Base-by-base conservation (phyloP, 306 rosid species). In the Gynostemma pentaphyllum region DNA sequence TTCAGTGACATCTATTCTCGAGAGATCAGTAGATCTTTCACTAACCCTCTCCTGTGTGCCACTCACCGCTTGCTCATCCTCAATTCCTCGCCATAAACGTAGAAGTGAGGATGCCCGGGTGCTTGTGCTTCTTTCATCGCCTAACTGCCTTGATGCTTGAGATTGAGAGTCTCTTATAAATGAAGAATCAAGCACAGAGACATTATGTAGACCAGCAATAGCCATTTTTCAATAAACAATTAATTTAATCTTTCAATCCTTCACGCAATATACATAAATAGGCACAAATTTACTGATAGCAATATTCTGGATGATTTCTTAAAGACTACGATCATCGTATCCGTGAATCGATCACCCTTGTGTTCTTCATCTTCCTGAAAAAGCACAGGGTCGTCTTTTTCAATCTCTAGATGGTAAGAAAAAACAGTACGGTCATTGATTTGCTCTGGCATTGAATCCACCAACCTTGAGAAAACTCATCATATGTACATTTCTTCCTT, bases 61-160 rank as follows among this genome's bases (percentile, higher is more conserved):
- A 74, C 87, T 81, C 81, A 66, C 77, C 73, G 51, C 81, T 39
- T 84, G 87, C 70, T 82, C 96, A 68, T 86, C 99, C 76, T 92
- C 99, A 59, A 84, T 75, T 81, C 79, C 90, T 69, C 94, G 78
- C 99, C 99, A 81, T 85, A 80, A 78, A 48, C 72, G 89, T 59
- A 84, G 74, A 66, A 92, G 71, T 0, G 90, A 76, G 71, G 96
- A 79, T 11, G 96, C 74, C 46, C 80, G 85, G 68, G 81, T 64
- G 67, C 75, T 70, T 62, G 75, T 82, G 54, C 84, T 86, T 57
- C 80, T 88, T 70, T 78, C 95, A 64, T 88, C 80, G 2, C 74
- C 81, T 28, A 69, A 68, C 73, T 62, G 76, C 66, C 81, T 79
- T 26, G 95, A 68, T 23, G 82, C 71, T 54, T 71, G 79, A 66